These are phyloP conservation scores for Neurospora discreta DNA, from an alignment of 495 filamentous ascomycete species.

Conservation along the genomic window DNA sequence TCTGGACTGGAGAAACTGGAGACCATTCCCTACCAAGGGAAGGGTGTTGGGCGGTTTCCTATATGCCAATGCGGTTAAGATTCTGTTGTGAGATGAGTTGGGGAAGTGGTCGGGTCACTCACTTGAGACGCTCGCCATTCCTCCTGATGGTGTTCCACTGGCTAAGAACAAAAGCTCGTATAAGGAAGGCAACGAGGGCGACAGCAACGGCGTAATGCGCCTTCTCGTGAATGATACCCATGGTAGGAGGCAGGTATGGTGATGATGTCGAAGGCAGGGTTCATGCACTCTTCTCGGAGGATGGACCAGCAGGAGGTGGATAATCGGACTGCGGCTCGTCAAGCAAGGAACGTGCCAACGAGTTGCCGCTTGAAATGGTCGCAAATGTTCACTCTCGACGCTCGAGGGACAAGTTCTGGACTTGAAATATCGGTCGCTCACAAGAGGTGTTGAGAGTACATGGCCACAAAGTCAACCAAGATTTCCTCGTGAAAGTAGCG, in stretches of 20 bases:
- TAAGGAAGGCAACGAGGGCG: constrained; percentile 8
- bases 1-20: constrained; percentile 44
- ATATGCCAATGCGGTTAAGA: neutral
- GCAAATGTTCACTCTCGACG: neutral
- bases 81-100: neutral
- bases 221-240: constrained; percentile 10
- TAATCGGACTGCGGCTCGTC: neutral
- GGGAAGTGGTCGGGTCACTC: neutral
- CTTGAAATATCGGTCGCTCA: neutral
- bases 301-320: neutral
- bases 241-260: neutral
- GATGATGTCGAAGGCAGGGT: neutral
- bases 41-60: constrained; percentile 45
- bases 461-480: neutral
- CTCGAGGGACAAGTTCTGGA: neutral
- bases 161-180: constrained; percentile 5
- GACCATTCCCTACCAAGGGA: constrained; percentile 46
- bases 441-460: neutral
- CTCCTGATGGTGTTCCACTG: constrained; percentile 12
- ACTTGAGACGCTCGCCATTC: constrained; percentile 19
- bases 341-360: neutral
- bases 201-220: constrained; percentile 8
- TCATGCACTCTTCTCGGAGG: neutral
- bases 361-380: neutral
- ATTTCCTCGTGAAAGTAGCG: neutral